Base-by-base conservation (phyloP, 148 eudicot species). In the Silene latifolia region DNA sequence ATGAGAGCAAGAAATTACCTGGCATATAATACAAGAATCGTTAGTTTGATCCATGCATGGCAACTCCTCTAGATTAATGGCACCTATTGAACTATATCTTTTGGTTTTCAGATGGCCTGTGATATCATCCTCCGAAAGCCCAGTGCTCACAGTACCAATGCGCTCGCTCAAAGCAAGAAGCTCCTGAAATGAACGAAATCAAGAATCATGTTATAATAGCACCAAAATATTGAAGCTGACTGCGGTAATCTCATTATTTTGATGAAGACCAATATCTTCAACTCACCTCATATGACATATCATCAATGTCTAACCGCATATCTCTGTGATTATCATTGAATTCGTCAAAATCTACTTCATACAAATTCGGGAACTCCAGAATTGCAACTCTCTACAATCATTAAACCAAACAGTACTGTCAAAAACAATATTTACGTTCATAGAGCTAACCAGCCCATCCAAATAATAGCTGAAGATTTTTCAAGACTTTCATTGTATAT, bases 281-380 rank as follows among this genome's bases (percentile, higher is more conserved):
- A 78, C 81, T 83, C 76, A 89, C 99, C 98, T 95, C 99, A 80
- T 95, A 95, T 0, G 98, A 90, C 99, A 95, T 95, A 82, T 88
- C 87, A 77, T 95, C 99, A 11, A 95, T 88, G 80, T 95, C 99
- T 86, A 95, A 71, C 63, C 99, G 92, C 99, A 95, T 86, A 64
- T 90, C 96, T 73, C 93, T 83, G 71, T 90, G 98, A 79, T 88
- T 87, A 83, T 95, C 99, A 79, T 75, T 21, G 5, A 82, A 69
- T 81, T 80, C 84, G 23, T 87, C 85, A 60, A 82, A 71, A n/a
- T 77, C 83, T 27, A 77, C 85, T 83, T 89, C 99, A 78, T 88
- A 85, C 74, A 83, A 83, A 29, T 86, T 82, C 21, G 93, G 83
- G 67, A 90, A 74, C 76, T 91, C 97, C 63, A 88, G 81, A 53